Base-by-base conservation (phyloP, 2,329 filamentous ascomycete species). In the Cladobotryum protrusum region DNA sequence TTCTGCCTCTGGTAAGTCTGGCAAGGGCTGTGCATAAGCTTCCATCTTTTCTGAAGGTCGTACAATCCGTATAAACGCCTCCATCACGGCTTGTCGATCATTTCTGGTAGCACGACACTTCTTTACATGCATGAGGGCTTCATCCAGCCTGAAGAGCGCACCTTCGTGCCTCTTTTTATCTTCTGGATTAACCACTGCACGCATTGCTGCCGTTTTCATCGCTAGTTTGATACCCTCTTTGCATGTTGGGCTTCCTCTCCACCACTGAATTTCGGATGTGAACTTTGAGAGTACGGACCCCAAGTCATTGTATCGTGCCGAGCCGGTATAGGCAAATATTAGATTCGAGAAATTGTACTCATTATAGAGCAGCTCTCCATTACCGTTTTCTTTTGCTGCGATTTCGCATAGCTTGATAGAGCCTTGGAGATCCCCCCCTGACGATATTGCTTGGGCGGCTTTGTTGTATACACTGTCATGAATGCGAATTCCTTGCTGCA, bases 271-370 rank as follows among this genome's bases (percentile, higher is more conserved):
- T 48, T 63, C 60, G 3, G 63, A 60, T 8, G 50, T 61, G 43
- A 70, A 69, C 11, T 50, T 55, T 17, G 45, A 45, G 5, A 72
- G 48, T n/a, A 72, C 52, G 33, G 55, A 56, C 33, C 56, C 52
- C 17, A 72, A 54, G 14, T 61, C 59, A 7, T 54, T 48, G 47
- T 71, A 72, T 6, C 53, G 57, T n/a, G 54, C 57, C 36, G 60
- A 57, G 2, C 61, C 63, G 1, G 63, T 67, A 54, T 67, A 67
- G 5, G 63, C 57, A 47, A 61, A 62, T 19, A 72, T 52, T 15
- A 72, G 60, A 36, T 63, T 68, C 29, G 62, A 52, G 56, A 72
- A 72, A 52, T 69, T 72, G 56, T 62, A 61, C 42, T 64, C 58
- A 54, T 57, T 68, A 56, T 69, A 72, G 35, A 65, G 58, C 24